Percentiles rank a stretch among this genome's conserved stretches.
Conservation (phyloP, 1,139 yeast species). For the Pichia cactophila region DNA sequence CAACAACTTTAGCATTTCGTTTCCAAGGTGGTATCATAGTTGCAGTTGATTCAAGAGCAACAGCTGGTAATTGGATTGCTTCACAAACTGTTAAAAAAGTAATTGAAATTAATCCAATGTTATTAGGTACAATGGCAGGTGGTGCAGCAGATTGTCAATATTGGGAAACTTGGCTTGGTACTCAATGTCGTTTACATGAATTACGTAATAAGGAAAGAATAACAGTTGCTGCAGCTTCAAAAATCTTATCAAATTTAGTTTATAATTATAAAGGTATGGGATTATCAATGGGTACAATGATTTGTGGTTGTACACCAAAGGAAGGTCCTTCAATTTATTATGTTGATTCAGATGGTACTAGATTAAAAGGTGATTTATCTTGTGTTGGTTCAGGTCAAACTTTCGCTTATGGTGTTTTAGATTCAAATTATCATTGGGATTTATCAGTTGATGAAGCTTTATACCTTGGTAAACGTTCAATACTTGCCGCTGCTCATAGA, state of each 20-base stretch:
- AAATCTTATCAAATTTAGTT: slow-evolving; percentile 83
- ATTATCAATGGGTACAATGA: slow-evolving; percentile 98
- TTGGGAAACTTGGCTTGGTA: slow-evolving; percentile 99
- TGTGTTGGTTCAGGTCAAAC: slow-evolving; percentile 99
- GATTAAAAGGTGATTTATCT: slow-evolving; percentile 89
- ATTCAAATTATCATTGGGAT: slow-evolving; percentile 87
- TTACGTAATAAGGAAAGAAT: slow-evolving; percentile 90
- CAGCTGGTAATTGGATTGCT: slow-evolving; percentile 98
- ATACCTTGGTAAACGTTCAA: slow-evolving; percentile 89
- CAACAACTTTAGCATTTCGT: slow-evolving; percentile 94
- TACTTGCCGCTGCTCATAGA: slow-evolving; percentile 96
- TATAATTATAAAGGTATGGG: slow-evolving; percentile 97
- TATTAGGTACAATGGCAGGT: slow-evolving; percentile 98
- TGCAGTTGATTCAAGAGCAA: slow-evolving; percentile 96
- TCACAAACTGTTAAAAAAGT: slow-evolving; percentile 97
- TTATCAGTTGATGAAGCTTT: slow-evolving; percentile 87
- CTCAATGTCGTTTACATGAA: slow-evolving; percentile 94
- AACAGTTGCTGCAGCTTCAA: slow-evolving; percentile 94
- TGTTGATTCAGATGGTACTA: slow-evolving; percentile 95
- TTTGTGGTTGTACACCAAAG: slow-evolving; percentile 91
- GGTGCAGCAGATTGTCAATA: slow-evolving; percentile 99
- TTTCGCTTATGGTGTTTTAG: slow-evolving; percentile 98
- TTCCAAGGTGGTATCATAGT: slow-evolving; percentile 94
- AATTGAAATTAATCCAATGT: slow-evolving; percentile 88
- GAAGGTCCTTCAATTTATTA: slow-evolving; percentile 95